Evolutionary conservation across 2,329 filamentous ascomycete genomes (phyloP), one percentile per base, ranked within the genome.

Genomic region (Dothistroma pini): DNA sequence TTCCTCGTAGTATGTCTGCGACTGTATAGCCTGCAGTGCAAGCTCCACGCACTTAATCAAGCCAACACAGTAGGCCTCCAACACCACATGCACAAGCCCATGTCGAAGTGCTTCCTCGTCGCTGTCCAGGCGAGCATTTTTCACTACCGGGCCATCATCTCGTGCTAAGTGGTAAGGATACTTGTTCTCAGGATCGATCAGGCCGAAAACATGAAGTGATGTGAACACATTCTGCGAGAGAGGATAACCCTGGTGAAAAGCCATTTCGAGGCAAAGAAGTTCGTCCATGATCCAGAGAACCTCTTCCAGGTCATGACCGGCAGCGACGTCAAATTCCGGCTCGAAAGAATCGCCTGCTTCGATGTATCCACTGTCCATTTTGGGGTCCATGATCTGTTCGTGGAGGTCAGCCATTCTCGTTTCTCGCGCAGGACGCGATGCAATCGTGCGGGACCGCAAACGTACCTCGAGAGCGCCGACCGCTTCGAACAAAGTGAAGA

Each of bases 201-300:
- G 81, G 54, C 86, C 86, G 69, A 97, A 93, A 59, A 97, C 85
- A 74, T 99, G 95, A 35, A 96, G 82, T 56, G 91, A 96, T 5
- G 93, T 97, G 73, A 97, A 92, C 1, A 99, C 79, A 0, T 95
- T 97, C 74, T 97, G 95, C 1, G 93, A 96, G 9, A 99, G 83
- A 1, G 95, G 92, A 71, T 96, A 93, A n/a, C 96, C 95, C 69
- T 91, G 86, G 74, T 97, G 92, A 93, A 96, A 99, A 64, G 92
- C 91, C 85, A 96, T 96, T 88, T 97, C 95, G 58, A 93, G 88
- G 72, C 89, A 95, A 21, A 97, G 80, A 35, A 99, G 79, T 74
- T 97, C 89, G 72, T 99, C 95, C 79, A 99, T 96, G 67, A 99
- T 91, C 34, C 95, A 93, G 57, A 99, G 79, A 0, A 96, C 85